Conservation (phyloP, 2,329 filamentous ascomycete species). For the Exophiala dermatitidis region DNA sequence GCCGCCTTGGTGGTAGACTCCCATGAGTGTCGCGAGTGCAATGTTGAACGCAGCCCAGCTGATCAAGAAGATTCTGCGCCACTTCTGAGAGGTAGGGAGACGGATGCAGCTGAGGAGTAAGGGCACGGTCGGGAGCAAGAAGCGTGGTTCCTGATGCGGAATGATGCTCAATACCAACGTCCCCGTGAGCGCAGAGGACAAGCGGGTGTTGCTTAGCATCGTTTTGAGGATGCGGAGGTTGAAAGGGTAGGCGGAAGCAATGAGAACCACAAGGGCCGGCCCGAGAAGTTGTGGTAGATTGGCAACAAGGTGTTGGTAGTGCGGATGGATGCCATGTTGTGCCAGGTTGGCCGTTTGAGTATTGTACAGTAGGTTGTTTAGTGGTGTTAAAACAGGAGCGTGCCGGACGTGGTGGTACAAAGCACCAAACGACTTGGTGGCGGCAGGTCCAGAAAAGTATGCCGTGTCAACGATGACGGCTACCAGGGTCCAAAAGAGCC, state of each 20-base stretch:
- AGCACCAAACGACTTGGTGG: conserved; percentile 33
- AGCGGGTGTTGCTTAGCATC: conserved; percentile 32
- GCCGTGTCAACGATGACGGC: conserved; percentile 77
- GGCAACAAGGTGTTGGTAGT: conserved; percentile 66
- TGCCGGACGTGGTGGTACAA: conserved; percentile 48
- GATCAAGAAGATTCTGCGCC: conserved; percentile 35
- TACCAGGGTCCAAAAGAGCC: conserved; percentile 58
- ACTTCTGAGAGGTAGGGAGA: conserved; percentile 32
- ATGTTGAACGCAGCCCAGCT: conserved; percentile 46
- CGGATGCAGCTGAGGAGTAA: conserved; percentile 45
- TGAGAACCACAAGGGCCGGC: conserved; percentile 57
- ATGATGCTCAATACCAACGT: conserved; percentile 40
- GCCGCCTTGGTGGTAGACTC: conserved; percentile 49
- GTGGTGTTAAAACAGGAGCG: conserved; percentile 64
- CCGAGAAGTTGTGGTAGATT: conserved; percentile 68
- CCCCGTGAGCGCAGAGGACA: conserved; percentile 39
- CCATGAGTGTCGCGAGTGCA: conserved; percentile 44
- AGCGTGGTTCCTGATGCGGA: conserved; percentile 48
- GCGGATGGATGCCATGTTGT: conserved; percentile 68
- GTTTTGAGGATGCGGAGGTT: conserved; percentile 28
- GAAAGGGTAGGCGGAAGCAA: conserved; percentile 35
- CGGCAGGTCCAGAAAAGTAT: conserved; percentile 57
- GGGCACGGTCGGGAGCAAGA: conserved; percentile 46
- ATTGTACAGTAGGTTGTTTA: conserved; percentile 75
- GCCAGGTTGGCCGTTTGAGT: conserved; percentile 62